Base-by-base conservation (phyloP, 1,284 basidiomycete species). In the Puccinia horiana region DNA sequence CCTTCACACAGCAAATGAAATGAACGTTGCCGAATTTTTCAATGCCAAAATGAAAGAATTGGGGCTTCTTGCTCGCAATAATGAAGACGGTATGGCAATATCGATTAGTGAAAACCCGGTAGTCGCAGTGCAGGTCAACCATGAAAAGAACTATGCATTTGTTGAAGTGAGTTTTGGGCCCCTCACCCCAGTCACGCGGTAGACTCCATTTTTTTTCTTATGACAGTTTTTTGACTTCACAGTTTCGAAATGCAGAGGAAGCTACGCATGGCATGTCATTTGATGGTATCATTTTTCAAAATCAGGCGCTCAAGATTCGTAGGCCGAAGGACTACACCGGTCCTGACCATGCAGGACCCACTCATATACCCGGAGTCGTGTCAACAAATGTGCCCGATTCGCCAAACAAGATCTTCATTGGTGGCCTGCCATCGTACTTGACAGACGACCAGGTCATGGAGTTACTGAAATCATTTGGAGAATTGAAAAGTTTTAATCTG, bases 381-480 rank as follows among this genome's bases (percentile, higher is more conserved):
- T 96, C 94, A n/a, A 95, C 94, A 69, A 96, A 94, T 84, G 95
- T 98, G 20, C 95, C 95, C 29, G 97, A 99, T 87, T 95, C 95
- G 54, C 93, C 94, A 86, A 95, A 98, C 91, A 99, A 99, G 89
- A 91, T 99, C 83, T 99, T 98, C 85, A 93, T 99, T 83, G 97
- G 97, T 76, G 96, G 96, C 81, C 89, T 99, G 77, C 97, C 97
- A 23, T 91, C 93, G 26, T 98, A 98, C 87, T 91, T 99, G 54
- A 94, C 93, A 84, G 95, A 98, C 87, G 96, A 98, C 85, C 96
- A 99, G 88, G 96, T 99, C 80, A 94, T 96, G 91, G 97, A 99
- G 87, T 88, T 99, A 54, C 90, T 99, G 83, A 97, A 95, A 89
- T 94, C 93, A 86, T 99, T 99, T 86, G 97, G 97, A 83, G 96